Percentiles rank a stretch among this genome's conserved stretches.
phyloP scores from a whole-genome alignment of 73 alveolate genomes.

The Paramecium biaurelia region DNA sequence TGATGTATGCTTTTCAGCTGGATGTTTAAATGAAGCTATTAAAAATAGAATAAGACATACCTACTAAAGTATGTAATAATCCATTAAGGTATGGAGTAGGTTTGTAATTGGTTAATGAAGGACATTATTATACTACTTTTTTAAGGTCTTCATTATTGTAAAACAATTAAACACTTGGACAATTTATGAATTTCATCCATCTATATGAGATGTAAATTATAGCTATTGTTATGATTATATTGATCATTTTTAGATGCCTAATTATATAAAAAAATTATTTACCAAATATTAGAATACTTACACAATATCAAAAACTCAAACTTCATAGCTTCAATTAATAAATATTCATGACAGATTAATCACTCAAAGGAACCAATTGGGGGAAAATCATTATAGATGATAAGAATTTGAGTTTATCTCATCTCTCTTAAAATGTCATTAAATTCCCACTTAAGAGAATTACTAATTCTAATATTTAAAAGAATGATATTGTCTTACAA shows the following conservation, averaged over 20 bases:
- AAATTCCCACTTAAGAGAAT: not conserved
- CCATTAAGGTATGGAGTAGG: slow-evolving; percentile 21
- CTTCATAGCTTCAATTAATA: not conserved
- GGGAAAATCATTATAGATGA: not conserved
- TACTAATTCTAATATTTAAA: not conserved
- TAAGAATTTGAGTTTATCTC: not conserved
- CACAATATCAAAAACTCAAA: not conserved
- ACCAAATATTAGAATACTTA: not conserved
- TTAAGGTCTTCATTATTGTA: not conserved
- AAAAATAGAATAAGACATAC: not conserved
- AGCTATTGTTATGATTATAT: not conserved
- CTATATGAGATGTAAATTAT: not conserved
- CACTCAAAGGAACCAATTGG: not conserved
- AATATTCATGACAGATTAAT: not conserved
- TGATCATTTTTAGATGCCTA: not conserved
- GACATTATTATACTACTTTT: not conserved
- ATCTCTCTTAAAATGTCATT: not conserved
- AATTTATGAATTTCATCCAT: not conserved
- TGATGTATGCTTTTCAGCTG: not conserved
- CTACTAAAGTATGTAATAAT: not conserved
- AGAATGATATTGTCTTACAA: not conserved
- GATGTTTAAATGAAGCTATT: not conserved
- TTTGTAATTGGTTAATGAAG: not conserved
- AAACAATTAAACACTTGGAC: not conserved
- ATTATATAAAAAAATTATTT: not conserved